phyloP scores from a whole-genome alignment of 2,329 filamentous ascomycete genomes.

The Sporothrix phasma region DNA sequence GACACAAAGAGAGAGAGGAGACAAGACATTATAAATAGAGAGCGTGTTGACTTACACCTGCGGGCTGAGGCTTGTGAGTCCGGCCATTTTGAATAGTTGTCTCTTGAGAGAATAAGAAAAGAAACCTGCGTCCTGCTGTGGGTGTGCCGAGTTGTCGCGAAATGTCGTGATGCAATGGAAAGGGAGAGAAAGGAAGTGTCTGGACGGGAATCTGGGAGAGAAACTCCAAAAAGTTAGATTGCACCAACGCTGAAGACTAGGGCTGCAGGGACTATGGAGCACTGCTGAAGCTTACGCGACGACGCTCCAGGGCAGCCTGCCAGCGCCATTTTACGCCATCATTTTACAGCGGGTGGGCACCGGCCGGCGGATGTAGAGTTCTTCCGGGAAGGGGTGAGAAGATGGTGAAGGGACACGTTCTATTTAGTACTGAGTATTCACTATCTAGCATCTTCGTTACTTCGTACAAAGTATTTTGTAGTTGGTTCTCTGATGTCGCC shows the following conservation, averaged over 20 bases:
- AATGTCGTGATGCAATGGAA: conserved; percentile 3
- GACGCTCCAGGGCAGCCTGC: not conserved
- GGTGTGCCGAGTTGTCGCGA: not conserved
- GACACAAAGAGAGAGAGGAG: not conserved
- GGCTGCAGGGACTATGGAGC: not conserved
- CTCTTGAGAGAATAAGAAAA: not conserved
- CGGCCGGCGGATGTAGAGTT: conserved; percentile 6
- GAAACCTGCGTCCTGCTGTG: not conserved
- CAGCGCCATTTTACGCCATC: not conserved
- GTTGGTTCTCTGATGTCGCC: not conserved
- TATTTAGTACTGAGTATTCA: not conserved
- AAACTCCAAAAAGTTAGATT: not conserved
- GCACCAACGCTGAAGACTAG: not conserved
- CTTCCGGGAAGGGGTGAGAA: conserved; percentile 10
- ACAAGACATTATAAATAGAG: not conserved
- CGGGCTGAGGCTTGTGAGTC: conserved; percentile 38
- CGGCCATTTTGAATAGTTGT: conserved; percentile 41
- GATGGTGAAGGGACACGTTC: conserved; percentile 17
- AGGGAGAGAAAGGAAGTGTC: not conserved
- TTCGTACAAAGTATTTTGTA: too few relatives aligned
- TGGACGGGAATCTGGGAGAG: not conserved
- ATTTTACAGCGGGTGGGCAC: not conserved
- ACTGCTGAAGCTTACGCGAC: not conserved
- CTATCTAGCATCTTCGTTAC: too few relatives aligned
- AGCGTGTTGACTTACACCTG: conserved; percentile 45